Evolutionary conservation across 1,284 basidiomycete genomes (phyloP).

Genomic region (Boletus coffeatus): DNA sequence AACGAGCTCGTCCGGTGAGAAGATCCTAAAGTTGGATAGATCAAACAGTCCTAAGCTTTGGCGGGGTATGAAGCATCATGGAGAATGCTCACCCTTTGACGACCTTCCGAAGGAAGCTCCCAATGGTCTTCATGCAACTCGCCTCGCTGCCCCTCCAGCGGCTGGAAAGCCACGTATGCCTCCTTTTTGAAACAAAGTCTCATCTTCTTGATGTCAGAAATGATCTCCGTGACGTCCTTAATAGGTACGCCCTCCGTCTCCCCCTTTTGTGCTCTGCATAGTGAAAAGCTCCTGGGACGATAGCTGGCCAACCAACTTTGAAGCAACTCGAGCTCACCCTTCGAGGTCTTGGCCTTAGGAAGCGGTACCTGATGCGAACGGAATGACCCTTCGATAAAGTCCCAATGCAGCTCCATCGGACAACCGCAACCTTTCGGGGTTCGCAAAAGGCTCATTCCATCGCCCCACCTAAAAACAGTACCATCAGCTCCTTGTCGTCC

Average conservation of each 20-base stretch:
- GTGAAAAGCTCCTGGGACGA: conserved; percentile 56
- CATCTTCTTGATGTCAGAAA: conserved; percentile 50
- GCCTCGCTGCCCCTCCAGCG: conserved; percentile 54
- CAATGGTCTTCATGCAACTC: conserved; percentile 77
- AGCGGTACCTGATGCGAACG: conserved; percentile 79
- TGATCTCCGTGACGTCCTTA: conserved; percentile 47
- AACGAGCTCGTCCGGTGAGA: conserved; percentile 88
- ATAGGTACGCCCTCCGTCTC: conserved; percentile 40
- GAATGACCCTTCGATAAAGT: conserved; percentile 75
- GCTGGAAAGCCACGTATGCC: conserved; percentile 57
- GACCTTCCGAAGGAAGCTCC: conserved; percentile 53
- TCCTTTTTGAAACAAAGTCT: conserved; percentile 65
- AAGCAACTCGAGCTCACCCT: conserved; percentile 58
- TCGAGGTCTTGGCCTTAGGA: conserved; percentile 58
- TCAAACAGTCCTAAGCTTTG: conserved; percentile 26
- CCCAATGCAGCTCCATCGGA: conserved; percentile 58
- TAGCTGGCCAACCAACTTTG: conserved; percentile 71
- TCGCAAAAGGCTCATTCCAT: conserved; percentile 82
- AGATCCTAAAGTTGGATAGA: conserved; percentile 74
- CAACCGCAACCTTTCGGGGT: conserved; percentile 80
- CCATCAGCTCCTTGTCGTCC: conserved; percentile 76
- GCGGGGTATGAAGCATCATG: not conserved
- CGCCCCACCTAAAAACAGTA: conserved; percentile 74
- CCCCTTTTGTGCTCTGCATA: conserved; percentile 8
- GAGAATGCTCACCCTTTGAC: conserved; percentile 42